Percentiles rank a stretch among this genome's conserved stretches.
These are phyloP conservation scores for Meira miltonrushii DNA, from an alignment of 1,284 basidiomycete species.

Conservation along the genomic window DNA sequence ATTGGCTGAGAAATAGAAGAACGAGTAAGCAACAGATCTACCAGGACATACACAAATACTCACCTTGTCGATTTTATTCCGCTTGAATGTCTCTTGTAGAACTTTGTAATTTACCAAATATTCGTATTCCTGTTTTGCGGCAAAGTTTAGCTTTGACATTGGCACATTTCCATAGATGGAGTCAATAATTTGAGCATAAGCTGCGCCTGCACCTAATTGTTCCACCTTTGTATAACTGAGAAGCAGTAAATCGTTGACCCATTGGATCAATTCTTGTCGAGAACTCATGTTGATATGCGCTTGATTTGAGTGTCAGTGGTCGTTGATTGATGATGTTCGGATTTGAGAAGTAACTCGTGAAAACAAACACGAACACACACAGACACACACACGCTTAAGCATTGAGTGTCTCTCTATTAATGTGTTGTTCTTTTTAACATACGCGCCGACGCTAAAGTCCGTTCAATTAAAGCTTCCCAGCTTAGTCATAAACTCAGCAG, in stretches of 20 bases:
- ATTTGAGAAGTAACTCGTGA: too few relatives aligned
- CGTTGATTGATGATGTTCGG: too few relatives aligned
- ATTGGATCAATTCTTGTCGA: constrained; percentile 78
- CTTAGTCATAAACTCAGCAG: too few relatives aligned
- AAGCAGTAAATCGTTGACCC: constrained; percentile 89
- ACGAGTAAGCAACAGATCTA: neutral
- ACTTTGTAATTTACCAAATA: constrained; percentile 92
- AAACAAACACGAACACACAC: too few relatives aligned
- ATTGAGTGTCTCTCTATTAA: too few relatives aligned
- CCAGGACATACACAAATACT: neutral
- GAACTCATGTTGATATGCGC: constrained; percentile 30
- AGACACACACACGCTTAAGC: too few relatives aligned
- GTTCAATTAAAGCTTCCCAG: too few relatives aligned
- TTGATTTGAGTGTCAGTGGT: too few relatives aligned
- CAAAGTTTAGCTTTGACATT: constrained; percentile 43
- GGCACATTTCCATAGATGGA: constrained; percentile 67
- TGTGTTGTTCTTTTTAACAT: too few relatives aligned
- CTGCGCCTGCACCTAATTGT: constrained; percentile 67
- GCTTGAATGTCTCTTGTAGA: constrained; percentile 61
- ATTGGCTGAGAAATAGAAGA: constrained; percentile 65
- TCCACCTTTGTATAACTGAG: constrained; percentile 77
- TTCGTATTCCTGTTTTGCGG: constrained; percentile 76
- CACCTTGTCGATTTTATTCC: constrained; percentile 84
- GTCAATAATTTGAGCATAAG: constrained; percentile 65
- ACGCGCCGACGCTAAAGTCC: too few relatives aligned